These are phyloP conservation scores for Globisporangium carolinianum DNA, from an alignment of 352 stramenopile species.

Conservation along the genomic window DNA sequence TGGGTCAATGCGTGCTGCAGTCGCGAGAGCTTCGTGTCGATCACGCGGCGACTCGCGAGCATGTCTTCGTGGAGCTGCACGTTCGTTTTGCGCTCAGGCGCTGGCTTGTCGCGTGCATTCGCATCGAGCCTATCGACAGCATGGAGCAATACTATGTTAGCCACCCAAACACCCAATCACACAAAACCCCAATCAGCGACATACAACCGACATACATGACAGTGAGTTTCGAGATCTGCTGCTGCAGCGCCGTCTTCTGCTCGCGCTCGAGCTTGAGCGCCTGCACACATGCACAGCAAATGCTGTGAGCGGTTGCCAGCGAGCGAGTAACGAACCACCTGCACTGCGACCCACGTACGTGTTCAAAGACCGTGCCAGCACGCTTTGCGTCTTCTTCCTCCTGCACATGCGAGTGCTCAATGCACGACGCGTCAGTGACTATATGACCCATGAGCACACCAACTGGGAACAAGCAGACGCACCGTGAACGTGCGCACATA, in stretches of 20 bases:
- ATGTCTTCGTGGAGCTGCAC: conserved; percentile 74
- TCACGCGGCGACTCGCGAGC: conserved; percentile 75
- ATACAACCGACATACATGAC: conserved; percentile 30
- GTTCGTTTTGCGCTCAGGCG: conserved; percentile 33
- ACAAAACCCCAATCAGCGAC: too few species aligned
- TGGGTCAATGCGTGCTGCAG: conserved; percentile 58
- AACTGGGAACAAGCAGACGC: background rate
- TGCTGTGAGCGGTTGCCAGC: too few species aligned
- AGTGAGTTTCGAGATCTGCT: conserved; percentile 77
- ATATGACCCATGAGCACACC: too few species aligned
- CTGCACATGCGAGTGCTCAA: background rate
- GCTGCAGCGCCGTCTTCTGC: conserved; percentile 59
- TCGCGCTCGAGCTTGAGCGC: conserved; percentile 74
- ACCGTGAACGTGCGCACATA: conserved; percentile 79
- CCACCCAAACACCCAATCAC: too few species aligned
- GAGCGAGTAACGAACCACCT: background rate
- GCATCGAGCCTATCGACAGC: conserved; percentile 33
- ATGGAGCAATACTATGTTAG: too few species aligned
- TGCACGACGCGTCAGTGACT: too few species aligned
- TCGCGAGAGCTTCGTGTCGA: conserved; percentile 75
- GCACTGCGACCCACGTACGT: conserved; percentile 23
- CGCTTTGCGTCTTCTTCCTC: conserved; percentile 85
- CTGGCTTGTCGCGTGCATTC: conserved; percentile 19
- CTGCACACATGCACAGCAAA: conserved; percentile 9
- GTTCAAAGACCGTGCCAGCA: conserved; percentile 78